Evolutionary conservation across 2,329 filamentous ascomycete genomes (phyloP).

Genomic region (Phyllosticta citribraziliensis): DNA sequence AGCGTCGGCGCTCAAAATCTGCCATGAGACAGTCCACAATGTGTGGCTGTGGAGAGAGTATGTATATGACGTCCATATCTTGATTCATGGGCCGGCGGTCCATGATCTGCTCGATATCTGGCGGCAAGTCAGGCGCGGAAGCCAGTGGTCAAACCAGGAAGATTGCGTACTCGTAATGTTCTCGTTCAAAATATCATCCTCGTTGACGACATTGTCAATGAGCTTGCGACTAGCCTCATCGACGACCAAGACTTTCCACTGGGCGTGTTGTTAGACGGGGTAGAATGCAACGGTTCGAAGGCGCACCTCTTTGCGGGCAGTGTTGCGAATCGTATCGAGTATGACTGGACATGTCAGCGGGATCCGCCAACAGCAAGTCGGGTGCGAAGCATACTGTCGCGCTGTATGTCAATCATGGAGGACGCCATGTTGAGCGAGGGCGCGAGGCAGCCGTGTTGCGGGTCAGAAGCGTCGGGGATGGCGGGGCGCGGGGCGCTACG

Average conservation of each 20-base stretch:
- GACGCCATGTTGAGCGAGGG: conserved; percentile 55
- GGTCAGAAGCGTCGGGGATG: not conserved
- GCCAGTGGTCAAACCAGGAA: not conserved
- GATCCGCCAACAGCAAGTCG: not conserved
- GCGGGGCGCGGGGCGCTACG: not conserved
- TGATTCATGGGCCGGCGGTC: conserved; percentile 71
- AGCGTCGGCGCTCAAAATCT: conserved; percentile 78
- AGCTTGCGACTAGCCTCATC: conserved; percentile 77
- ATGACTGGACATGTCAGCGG: conserved; percentile 46
- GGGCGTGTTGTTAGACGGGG: conserved; percentile 12
- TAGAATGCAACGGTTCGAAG: conserved; percentile 8
- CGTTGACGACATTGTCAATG: conserved; percentile 80
- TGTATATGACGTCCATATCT: conserved; percentile 90
- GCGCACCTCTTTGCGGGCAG: conserved; percentile 71
- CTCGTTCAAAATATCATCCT: conserved; percentile 94
- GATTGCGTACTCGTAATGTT: conserved; percentile 76
- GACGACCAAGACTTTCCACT: conserved; percentile 97
- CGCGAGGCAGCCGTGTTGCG: conserved; percentile 1
- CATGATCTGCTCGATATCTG: conserved; percentile 93
- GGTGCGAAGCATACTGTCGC: conserved; percentile 46
- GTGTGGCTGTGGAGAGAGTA: conserved; percentile 75
- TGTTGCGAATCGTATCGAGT: conserved; percentile 62
- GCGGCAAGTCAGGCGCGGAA: conserved; percentile 20
- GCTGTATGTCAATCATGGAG: conserved; percentile 78
- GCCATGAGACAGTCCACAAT: conserved; percentile 91